Evolutionary conservation across 2,329 filamentous ascomycete species (phyloP).

Genomic region (Chalara sp.): DNA sequence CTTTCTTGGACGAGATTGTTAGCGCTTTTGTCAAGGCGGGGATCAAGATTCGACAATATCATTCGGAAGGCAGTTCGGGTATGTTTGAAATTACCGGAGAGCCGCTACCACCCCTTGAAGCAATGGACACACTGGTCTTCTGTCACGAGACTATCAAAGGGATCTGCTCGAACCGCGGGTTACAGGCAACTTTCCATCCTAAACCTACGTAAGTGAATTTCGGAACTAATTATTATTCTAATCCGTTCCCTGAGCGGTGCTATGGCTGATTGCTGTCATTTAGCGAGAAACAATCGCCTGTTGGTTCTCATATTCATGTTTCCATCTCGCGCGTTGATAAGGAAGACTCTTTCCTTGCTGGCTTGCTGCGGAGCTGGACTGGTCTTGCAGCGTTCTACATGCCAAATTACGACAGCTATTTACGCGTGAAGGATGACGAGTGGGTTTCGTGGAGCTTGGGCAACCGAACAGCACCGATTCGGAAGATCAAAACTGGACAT

Average conservation of each 20-base stretch:
- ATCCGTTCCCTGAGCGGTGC: too few relatives aligned
- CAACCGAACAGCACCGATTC: slow-evolving; percentile 68
- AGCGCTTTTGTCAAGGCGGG: slow-evolving; percentile 50
- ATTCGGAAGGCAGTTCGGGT: slow-evolving; percentile 64
- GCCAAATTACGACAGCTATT: slow-evolving; percentile 18
- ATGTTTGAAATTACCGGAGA: slow-evolving; percentile 73
- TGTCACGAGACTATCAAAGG: slow-evolving; percentile 61
- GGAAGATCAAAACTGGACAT: slow-evolving; percentile 57
- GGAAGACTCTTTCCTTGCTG: slow-evolving; percentile 63
- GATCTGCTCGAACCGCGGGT: slow-evolving; percentile 53
- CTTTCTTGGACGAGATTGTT: slow-evolving; percentile 60
- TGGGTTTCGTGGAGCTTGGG: slow-evolving; percentile 76
- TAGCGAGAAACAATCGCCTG: slow-evolving; percentile 44
- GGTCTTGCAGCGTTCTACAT: slow-evolving; percentile 55
- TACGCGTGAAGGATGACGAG: slow-evolving; percentile 58
- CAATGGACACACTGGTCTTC: slow-evolving; percentile 65
- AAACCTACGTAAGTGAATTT: slow-evolving; percentile 47
- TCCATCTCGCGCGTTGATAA: slow-evolving; percentile 47
- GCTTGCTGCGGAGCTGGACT: slow-evolving; percentile 58
- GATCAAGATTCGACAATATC: slow-evolving; percentile 63
- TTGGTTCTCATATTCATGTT: slow-evolving; percentile 62
- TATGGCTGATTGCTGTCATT: too few relatives aligned
- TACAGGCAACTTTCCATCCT: slow-evolving; percentile 66
- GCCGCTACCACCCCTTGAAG: slow-evolving; percentile 52
- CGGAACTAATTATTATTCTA: too few relatives aligned